Conservation (phyloP, 331 rosid species). For the Acacia concinna region DNA sequence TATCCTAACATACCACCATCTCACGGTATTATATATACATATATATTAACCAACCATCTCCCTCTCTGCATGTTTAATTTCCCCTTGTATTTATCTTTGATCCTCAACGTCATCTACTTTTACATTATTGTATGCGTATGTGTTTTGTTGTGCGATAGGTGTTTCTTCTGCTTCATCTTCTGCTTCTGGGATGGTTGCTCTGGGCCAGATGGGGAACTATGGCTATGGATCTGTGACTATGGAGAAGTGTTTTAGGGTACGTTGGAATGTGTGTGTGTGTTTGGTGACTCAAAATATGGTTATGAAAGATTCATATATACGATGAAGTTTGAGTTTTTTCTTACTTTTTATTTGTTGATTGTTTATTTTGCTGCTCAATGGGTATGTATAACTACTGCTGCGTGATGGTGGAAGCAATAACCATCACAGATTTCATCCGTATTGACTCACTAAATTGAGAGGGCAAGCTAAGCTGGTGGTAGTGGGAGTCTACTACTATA, state of each 20-base stretch:
- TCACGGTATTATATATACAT: not conserved
- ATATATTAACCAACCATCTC: not conserved
- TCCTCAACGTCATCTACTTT: not conserved
- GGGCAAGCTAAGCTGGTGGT: slow-evolving; percentile 29
- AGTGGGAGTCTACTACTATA: not conserved
- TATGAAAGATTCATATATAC: not conserved
- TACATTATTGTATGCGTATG: no score
- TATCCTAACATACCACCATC: not conserved
- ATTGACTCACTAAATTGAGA: not conserved
- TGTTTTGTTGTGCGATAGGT: slow-evolving; percentile 34
- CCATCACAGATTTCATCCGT: not conserved
- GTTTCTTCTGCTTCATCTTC: slow-evolving; percentile 56
- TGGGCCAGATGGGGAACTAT: slow-evolving; percentile 67
- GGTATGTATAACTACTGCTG: not conserved
- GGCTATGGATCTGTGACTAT: slow-evolving; percentile 73
- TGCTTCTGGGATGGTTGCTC: slow-evolving; percentile 52
- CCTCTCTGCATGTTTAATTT: not conserved
- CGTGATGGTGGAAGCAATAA: slow-evolving; percentile 5
- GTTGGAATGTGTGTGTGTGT: not conserved
- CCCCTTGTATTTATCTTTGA: not conserved
- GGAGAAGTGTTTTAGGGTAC: slow-evolving; percentile 89
- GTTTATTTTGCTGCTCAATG: not conserved
- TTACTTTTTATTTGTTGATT: not conserved
- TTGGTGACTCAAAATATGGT: not conserved
- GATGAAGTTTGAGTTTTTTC: not conserved